Evolutionary conservation across 2,329 filamentous ascomycete genomes (phyloP).

Genomic region (Stagonosporopsis chrysanthemi): DNA sequence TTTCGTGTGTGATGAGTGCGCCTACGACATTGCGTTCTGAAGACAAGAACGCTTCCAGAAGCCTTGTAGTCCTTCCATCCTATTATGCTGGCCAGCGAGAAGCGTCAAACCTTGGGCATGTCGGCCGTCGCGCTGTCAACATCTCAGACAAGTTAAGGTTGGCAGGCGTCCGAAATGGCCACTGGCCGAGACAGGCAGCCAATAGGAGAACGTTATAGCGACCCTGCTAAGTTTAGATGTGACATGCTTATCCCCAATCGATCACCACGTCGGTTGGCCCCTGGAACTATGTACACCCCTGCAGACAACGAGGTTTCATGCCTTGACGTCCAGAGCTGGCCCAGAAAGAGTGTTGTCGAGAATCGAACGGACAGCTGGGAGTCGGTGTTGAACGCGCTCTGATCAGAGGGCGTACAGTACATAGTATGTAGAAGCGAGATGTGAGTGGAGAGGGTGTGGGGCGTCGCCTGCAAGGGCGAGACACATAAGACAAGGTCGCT

Average conservation of each 20-base stretch:
- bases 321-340: conserved; percentile 31
- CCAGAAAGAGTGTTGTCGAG: conserved; percentile 5
- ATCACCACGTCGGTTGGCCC: conserved; percentile 13
- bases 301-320: conserved; percentile 45
- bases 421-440: conserved; percentile 4
- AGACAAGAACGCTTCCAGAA: conserved; percentile 34
- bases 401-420: background rate
- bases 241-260: conserved; percentile 34
- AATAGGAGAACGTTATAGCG: conserved; percentile 35
- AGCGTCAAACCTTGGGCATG: conserved; percentile 11
- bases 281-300: conserved; percentile 40
- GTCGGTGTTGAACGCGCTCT: conserved; percentile 4
- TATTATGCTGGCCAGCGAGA: conserved; percentile 1
- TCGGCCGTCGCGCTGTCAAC: conserved; percentile 18
- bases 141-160: conserved; percentile 18
- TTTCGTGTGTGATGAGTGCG: background rate
- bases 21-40: background rate
- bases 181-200: conserved; percentile 23
- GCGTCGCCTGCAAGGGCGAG: conserved; percentile 11
- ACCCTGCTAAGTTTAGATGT: conserved; percentile 47
- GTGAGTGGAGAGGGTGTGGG: conserved; percentile 10
- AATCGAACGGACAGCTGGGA: conserved; percentile 4
- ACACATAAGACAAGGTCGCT: conserved; percentile 17
- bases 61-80: conserved; percentile 25
- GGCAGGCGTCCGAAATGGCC: conserved; percentile 11